Conservation (phyloP, 2,329 filamentous ascomycete species). For the Tolypocladium endophyticum region DNA sequence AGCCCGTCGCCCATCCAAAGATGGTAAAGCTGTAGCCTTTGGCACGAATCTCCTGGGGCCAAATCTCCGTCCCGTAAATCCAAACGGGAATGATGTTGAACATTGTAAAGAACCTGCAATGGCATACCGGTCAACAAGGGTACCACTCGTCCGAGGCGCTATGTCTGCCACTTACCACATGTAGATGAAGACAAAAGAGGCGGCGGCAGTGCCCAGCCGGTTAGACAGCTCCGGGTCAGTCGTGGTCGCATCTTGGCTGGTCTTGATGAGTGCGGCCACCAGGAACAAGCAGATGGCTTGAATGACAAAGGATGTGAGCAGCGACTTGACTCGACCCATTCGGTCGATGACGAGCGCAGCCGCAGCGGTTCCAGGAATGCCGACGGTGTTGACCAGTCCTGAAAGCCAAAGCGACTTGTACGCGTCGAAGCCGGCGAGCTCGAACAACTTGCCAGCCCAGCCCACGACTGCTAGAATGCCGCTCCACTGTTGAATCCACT, state of each 20-base stretch:
- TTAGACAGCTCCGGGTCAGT: constrained; percentile 5
- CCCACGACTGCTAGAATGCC: constrained; percentile 30
- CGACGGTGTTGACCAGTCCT: constrained; percentile 39
- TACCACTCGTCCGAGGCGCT: neutral
- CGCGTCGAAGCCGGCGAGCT: constrained; percentile 12
- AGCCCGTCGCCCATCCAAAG: constrained; percentile 47
- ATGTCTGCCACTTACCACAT: constrained; percentile 8
- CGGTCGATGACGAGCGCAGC: constrained; percentile 39
- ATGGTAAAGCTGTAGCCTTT: constrained; percentile 50
- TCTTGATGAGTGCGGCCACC: constrained; percentile 21
- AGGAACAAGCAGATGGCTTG: constrained; percentile 17
- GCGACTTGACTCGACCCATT: constrained; percentile 26
- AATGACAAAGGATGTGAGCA: constrained; percentile 18
- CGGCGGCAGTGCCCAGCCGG: constrained; percentile 10
- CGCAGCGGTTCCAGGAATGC: constrained; percentile 39
- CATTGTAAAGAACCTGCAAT: constrained; percentile 18
- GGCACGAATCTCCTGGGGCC: constrained; percentile 43
- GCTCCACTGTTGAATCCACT: constrained; percentile 32
- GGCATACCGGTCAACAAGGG: too few relatives aligned
- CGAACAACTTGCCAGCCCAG: constrained; percentile 16
- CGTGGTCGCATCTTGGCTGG: constrained; percentile 7
- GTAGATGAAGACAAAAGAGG: constrained; percentile 14
- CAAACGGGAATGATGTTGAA: constrained; percentile 22
- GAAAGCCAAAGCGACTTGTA: constrained; percentile 26
- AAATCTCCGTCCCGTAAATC: constrained; percentile 40